Base-by-base conservation (phyloP, 306 rosid species). In the Quercus ilex region DNA sequence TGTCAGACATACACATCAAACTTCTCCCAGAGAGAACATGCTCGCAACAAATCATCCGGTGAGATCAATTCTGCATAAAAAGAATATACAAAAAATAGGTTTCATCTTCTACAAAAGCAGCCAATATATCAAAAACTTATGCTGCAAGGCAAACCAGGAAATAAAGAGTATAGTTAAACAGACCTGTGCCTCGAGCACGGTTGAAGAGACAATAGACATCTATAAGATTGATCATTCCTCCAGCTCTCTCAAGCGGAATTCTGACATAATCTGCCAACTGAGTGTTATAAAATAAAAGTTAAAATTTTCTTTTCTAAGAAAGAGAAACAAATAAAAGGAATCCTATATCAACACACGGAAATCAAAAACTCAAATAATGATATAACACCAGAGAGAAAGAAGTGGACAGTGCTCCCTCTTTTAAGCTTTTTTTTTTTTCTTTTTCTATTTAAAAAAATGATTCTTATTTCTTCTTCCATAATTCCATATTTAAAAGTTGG, bases 151-250 rank as follows among this genome's bases (percentile, higher is more conserved):
- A 83, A 74, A 62, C 79, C 30, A 70, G 20, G 76, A 74, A 55
- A 31, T 1, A 72, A 14, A 68, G 55, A 67, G 9, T 43, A 51
- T 79, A 4, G 55, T 62, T 78, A 75, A 78, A 69, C 38, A 80
- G 58, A 95, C 98, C 99, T 95, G 99, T 95, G 69, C 99, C 99
- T 68, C 99, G 90, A 74, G 99, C 99, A 30, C 98, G 97, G 83
- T 92, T 95, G 93, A 95, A 93, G 70, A 92, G 87, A 85, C 99
- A 95, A 55, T 95, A 95, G 65, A 92, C 80, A 81, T 95, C 98
- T 72, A 95, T 90, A 58, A 95, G 94, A 87, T 91, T 95, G 81
- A 95, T 90, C 85, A 95, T 89, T 76, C 98, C 99, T 52, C 99
- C 99, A 63, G 96, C 86, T 76, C 87, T 89, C 85, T 95, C 97